phyloP scores from a whole-genome alignment of 148 eudicot genomes.

The Nepenthes mirabilis region DNA sequence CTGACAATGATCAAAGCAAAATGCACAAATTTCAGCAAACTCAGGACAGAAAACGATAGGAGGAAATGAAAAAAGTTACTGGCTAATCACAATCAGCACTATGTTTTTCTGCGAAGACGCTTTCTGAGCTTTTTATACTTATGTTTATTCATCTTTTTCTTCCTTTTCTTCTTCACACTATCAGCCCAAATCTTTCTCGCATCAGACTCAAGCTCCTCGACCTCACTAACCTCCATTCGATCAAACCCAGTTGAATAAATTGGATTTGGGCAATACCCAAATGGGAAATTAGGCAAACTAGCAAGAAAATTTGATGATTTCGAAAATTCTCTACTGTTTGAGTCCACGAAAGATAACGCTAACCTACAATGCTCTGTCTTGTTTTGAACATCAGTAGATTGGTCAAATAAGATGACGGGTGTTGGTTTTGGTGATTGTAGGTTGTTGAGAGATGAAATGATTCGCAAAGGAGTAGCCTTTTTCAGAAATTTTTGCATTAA shows the following conservation, averaged over 20 bases:
- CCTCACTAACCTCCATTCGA: neutral
- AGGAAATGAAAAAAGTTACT: neutral
- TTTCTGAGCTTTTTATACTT: conserved; percentile 41
- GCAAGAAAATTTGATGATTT: neutral
- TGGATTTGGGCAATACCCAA: conserved; percentile 29
- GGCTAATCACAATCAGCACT: neutral
- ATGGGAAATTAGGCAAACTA: conserved; percentile 35
- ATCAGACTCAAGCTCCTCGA: conserved; percentile 12
- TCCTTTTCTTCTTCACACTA: conserved; percentile 60
- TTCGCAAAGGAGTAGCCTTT: neutral
- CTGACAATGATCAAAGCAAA: too few species aligned
- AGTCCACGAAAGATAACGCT: neutral
- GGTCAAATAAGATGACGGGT: neutral
- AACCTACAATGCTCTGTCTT: neutral
- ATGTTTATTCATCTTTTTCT: conserved; percentile 58
- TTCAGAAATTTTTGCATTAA: neutral
- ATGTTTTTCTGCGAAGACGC: conserved; percentile 38
- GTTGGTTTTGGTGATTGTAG: neutral
- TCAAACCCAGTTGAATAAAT: conserved; percentile 13
- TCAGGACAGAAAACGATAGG: too few species aligned
- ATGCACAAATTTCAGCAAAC: too few species aligned
- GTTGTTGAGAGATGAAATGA: neutral
- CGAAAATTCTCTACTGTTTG: neutral
- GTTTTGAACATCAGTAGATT: neutral
- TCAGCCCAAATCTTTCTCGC: conserved; percentile 39